Evolutionary conservation across 129 eudicot genomes (phyloP).

Genomic region (Chrysanthemum makinoi): DNA sequence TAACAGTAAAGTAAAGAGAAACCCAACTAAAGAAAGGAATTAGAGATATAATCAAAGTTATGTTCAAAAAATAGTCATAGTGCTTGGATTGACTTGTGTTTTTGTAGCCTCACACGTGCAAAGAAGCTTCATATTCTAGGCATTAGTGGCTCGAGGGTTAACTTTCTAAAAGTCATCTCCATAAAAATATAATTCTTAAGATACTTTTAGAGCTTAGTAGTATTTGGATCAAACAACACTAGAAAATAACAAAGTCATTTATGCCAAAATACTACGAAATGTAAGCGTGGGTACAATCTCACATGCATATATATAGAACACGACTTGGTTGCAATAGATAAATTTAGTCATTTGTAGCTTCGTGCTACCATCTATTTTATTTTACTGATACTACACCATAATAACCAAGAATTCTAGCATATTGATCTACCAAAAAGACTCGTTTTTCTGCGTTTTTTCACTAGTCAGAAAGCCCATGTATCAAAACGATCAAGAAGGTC

Average conservation of each 20-base stretch:
- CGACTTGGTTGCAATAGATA: slow-evolving; percentile 7
- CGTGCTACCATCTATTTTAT: slow-evolving; percentile 3
- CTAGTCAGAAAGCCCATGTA: slow-evolving; percentile 15
- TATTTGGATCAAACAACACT: slow-evolving; percentile 6
- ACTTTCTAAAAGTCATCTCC: slow-evolving; percentile 24
- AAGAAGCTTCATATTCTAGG: slow-evolving; percentile 32
- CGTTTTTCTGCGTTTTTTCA: background rate
- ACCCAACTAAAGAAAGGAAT: too few species aligned
- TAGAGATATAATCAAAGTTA: too few species aligned
- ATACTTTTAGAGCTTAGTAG: background rate
- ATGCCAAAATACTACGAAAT: slow-evolving; percentile 11
- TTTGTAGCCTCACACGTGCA: slow-evolving; percentile 28
- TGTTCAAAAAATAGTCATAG: background rate
- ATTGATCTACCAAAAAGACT: slow-evolving; percentile 23
- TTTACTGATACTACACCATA: slow-evolving; percentile 9
- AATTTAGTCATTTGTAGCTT: slow-evolving; percentile 13
- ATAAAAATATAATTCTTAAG: slow-evolving; percentile 12
- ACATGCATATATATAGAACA: slow-evolving; percentile 24
- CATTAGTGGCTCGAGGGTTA: slow-evolving; percentile 49
- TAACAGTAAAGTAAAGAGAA: background rate
- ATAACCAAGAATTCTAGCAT: slow-evolving; percentile 17
- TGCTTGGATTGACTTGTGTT: slow-evolving; percentile 13
- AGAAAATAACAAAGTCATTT: slow-evolving; percentile 14
- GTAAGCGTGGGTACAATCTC: slow-evolving; percentile 13
- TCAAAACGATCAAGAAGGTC: slow-evolving; percentile 20